Conservation (phyloP, 1,284 basidiomycete genomes). For the Irpex sp. region DNA sequence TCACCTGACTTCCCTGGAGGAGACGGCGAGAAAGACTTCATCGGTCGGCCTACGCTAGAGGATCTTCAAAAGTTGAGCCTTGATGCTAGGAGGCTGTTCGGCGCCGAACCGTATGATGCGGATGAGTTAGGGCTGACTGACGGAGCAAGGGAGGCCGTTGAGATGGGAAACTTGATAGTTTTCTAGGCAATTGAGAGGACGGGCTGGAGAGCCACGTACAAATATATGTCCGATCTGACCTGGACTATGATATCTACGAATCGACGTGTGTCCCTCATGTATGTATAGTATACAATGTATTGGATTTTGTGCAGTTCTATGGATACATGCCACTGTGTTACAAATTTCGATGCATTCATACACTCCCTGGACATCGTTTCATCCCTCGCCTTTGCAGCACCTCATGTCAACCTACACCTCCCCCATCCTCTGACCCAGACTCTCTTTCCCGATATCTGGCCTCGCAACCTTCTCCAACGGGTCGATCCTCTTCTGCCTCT, state of each 20-base stretch:
- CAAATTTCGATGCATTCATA: too few species aligned
- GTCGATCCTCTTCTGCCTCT: conserved; percentile 46
- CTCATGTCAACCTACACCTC: not conserved
- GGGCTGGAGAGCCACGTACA: not conserved
- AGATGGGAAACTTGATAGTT: conserved; percentile 6
- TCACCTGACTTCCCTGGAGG: conserved; percentile 78
- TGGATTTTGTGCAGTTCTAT: too few species aligned
- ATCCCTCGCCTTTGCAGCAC: not conserved
- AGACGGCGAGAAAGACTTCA: conserved; percentile 60
- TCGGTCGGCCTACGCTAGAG: conserved; percentile 39
- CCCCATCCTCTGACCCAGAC: conserved; percentile 21
- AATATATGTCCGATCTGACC: too few species aligned
- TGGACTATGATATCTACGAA: too few species aligned
- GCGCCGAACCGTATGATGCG: conserved; percentile 31
- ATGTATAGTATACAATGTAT: too few species aligned
- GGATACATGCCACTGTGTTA: too few species aligned
- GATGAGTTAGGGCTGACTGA: not conserved
- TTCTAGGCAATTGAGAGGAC: not conserved
- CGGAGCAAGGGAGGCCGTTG: conserved; percentile 2
- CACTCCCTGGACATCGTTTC: too few species aligned
- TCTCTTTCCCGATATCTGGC: conserved; percentile 42
- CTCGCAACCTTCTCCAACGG: conserved; percentile 56
- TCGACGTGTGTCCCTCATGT: too few species aligned
- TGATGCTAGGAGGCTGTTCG: conserved; percentile 31
- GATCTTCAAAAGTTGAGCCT: conserved; percentile 34